phyloP scores from a whole-genome alignment of 2,329 filamentous ascomycete genomes.

The Microsporum canis region DNA sequence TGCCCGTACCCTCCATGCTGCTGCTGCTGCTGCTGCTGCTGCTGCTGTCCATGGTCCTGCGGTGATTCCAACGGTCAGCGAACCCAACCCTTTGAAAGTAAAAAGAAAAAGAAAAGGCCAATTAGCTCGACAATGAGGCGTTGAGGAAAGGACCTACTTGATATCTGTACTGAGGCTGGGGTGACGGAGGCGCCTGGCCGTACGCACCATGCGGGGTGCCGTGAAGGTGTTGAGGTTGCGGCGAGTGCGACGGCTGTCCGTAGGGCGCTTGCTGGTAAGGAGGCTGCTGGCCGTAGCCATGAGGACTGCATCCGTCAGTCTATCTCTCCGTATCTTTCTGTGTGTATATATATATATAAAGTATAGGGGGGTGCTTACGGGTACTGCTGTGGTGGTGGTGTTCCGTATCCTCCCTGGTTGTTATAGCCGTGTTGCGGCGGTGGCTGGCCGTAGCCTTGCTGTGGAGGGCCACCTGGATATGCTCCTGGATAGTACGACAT shows the following conservation, averaged over 20 bases:
- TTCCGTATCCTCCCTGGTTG: conserved; percentile 28
- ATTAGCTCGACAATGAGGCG: too few relatives aligned
- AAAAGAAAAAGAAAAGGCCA: too few relatives aligned
- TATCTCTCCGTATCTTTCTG: background rate
- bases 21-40: background rate
- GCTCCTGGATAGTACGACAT: conserved; percentile 56
- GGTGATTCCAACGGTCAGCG: background rate
- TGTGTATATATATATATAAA: background rate
- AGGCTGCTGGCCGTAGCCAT: conserved; percentile 12
- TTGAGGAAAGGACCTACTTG: background rate
- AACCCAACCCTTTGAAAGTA: background rate
- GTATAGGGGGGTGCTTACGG: conserved; percentile 22
- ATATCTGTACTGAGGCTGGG: conserved; percentile 10
- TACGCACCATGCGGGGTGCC: conserved; percentile 16
- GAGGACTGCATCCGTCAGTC: conserved; percentile 3
- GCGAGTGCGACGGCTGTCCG: conserved; percentile 36
- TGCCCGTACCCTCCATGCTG: background rate
- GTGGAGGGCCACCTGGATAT: conserved; percentile 41
- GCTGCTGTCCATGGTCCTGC: background rate
- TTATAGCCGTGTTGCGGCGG: conserved; percentile 36
- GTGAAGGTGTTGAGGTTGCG: conserved; percentile 21
- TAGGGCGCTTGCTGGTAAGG: conserved; percentile 28
- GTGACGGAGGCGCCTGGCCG: conserved; percentile 20
- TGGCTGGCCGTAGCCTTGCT: conserved; percentile 21
- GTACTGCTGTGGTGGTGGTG: conserved; percentile 29